Evolutionary conservation across 225 moss, liverwort and hornwort genomes (phyloP).

Genomic region (Neckera pumila): DNA sequence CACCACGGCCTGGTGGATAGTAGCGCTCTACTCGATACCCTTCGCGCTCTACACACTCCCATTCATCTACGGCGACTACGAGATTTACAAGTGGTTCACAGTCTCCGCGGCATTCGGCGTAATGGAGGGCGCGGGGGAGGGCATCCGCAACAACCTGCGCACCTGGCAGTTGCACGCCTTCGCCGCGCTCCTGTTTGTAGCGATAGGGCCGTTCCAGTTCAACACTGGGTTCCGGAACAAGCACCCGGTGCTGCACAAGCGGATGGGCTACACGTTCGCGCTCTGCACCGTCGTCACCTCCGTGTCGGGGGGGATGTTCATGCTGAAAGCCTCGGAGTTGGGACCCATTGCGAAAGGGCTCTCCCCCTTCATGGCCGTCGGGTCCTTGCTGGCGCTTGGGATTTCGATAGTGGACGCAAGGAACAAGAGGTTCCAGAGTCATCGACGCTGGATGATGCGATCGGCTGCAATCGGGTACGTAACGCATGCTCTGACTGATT

Average conservation of each 20-base stretch:
- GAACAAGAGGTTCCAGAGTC: conserved; percentile 8
- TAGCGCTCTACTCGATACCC: conserved; percentile 17
- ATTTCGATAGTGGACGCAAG: conserved; percentile 20
- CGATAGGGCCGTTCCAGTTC: conserved; percentile 41
- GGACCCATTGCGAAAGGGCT: not conserved
- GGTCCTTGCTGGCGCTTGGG: not conserved
- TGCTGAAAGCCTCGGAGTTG: conserved; percentile 3
- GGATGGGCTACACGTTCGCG: conserved; percentile 35
- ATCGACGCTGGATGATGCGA: conserved; percentile 32
- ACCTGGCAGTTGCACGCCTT: conserved; percentile 41
- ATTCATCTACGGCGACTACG: conserved; percentile 27
- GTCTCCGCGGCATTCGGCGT: not conserved
- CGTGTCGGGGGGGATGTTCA: not conserved
- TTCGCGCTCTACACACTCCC: conserved; percentile 26
- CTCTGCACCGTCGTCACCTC: conserved; percentile 1
- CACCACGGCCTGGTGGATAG: conserved; percentile 33
- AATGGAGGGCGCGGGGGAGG: not conserved
- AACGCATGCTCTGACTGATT: not conserved
- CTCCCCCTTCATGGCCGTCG: not conserved
- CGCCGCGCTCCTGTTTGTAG: conserved; percentile 16
- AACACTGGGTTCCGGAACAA: conserved; percentile 18
- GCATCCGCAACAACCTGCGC: conserved; percentile 23
- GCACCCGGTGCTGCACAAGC: conserved; percentile 15
- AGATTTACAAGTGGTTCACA: conserved; percentile 20
- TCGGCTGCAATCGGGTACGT: conserved; percentile 40